Evolutionary conservation across 306 rosid genomes (phyloP).

Genomic region (Prunus mongolica): DNA sequence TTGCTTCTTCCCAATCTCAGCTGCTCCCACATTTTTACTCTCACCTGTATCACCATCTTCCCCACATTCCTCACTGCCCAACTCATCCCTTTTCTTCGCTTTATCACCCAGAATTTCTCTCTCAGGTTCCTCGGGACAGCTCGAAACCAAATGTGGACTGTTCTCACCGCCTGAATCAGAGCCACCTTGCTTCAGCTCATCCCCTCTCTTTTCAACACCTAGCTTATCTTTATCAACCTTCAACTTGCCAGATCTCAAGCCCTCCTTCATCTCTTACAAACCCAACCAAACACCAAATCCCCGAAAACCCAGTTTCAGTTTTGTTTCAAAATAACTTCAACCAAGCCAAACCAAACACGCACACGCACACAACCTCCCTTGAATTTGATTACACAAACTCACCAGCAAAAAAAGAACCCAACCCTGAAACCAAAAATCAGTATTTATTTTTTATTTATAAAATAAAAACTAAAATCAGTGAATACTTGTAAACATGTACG

Average conservation of each 20-base stretch:
- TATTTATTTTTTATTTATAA: background rate
- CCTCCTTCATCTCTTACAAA: constrained; percentile 62
- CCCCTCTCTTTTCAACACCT: constrained; percentile 6
- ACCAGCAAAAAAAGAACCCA: background rate
- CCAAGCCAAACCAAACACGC: constrained; percentile 22
- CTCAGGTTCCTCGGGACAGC: constrained; percentile 10
- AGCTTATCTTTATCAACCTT: constrained; percentile 16
- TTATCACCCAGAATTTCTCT: constrained; percentile 4
- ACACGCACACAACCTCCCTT: background rate
- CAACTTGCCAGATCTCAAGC: constrained; percentile 53
- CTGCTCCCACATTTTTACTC: constrained; percentile 29
- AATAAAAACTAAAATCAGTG: background rate
- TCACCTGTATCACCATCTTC: constrained; percentile 23
- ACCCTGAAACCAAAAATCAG: background rate
- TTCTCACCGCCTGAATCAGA: constrained; percentile 31
- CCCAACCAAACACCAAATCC: constrained; percentile 20
- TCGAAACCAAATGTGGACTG: constrained; percentile 13
- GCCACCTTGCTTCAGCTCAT: constrained; percentile 19
- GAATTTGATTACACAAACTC: background rate
- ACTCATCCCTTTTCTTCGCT: background rate
- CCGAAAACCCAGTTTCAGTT: constrained; percentile 28
- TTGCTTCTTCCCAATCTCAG: constrained; percentile 31
- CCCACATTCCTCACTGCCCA: constrained; percentile 16
- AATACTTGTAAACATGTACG: background rate
- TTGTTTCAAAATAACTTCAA: constrained; percentile 8